Conservation (phyloP, 129 eudicot genomes). For the carrot (Daucus carota) region DH1_v3.0 NC_030383.2:62120001-62120500, state of each 20-base stretch:
- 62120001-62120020: constrained; percentile 16
- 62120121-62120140: background rate
- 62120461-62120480: constrained; percentile 29
- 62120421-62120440: background rate
- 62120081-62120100: constrained; percentile 36
- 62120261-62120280: background rate
- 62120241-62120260: background rate
- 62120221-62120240: background rate
- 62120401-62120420: background rate
- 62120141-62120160: background rate
- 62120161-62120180: background rate
- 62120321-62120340: background rate
- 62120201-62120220: background rate
- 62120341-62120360: background rate
- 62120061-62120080: constrained; percentile 61
- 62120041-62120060: constrained; percentile 47
- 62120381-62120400: background rate
- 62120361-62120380: background rate
- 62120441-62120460: background rate
- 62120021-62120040: constrained; percentile 35
- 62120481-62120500: constrained; percentile 29
- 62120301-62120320: background rate
- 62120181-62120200: background rate
- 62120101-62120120: constrained; percentile 38
- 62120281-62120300: background rate